Conservation (phyloP, 257 asterid genomes). For the Dorcoceras hygrometricum region DNA sequence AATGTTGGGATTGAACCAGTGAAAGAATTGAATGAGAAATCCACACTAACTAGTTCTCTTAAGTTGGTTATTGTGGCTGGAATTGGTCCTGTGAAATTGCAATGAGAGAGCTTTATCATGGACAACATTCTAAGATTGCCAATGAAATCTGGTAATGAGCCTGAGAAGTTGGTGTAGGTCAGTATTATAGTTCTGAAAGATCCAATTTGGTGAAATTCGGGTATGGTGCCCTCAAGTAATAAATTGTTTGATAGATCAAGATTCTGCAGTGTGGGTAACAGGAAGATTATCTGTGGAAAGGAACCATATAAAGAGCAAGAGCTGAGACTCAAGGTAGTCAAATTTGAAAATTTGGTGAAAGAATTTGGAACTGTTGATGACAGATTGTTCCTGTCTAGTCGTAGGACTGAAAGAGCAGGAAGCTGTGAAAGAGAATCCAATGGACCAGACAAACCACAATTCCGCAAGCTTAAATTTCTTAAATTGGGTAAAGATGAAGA, state of each 20-base stretch:
- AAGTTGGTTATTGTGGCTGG: slow-evolving; percentile 37
- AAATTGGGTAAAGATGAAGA: slow-evolving; percentile 40
- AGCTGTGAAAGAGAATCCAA: slow-evolving; percentile 38
- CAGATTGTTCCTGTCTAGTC: slow-evolving; percentile 38
- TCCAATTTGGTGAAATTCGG: slow-evolving; percentile 25
- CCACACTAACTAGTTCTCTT: slow-evolving; percentile 31
- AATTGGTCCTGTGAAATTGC: slow-evolving; percentile 45
- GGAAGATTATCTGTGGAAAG: slow-evolving; percentile 40
- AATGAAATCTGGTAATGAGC: slow-evolving; percentile 40
- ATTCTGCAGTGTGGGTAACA: slow-evolving; percentile 27
- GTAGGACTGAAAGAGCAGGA: slow-evolving; percentile 36
- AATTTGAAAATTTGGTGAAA: slow-evolving; percentile 30
- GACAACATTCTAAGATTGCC: slow-evolving; percentile 35
- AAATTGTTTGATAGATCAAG: slow-evolving; percentile 36
- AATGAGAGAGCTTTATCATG: slow-evolving; percentile 29
- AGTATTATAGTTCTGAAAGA: slow-evolving; percentile 37
- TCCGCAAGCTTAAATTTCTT: slow-evolving; percentile 41
- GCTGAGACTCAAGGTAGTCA: slow-evolving; percentile 39
- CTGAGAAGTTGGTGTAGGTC: slow-evolving; percentile 36
- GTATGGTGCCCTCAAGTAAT: slow-evolving; percentile 36
- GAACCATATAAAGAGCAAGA: slow-evolving; percentile 37
- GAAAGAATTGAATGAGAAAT: slow-evolving; percentile 40
- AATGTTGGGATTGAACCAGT: slow-evolving; percentile 41
- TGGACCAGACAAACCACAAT: slow-evolving; percentile 41
- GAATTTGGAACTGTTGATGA: slow-evolving; percentile 29